These are phyloP conservation scores for Pisolithus albus DNA, from an alignment of 768 basidiomycete species.

Conservation along the genomic window DNA sequence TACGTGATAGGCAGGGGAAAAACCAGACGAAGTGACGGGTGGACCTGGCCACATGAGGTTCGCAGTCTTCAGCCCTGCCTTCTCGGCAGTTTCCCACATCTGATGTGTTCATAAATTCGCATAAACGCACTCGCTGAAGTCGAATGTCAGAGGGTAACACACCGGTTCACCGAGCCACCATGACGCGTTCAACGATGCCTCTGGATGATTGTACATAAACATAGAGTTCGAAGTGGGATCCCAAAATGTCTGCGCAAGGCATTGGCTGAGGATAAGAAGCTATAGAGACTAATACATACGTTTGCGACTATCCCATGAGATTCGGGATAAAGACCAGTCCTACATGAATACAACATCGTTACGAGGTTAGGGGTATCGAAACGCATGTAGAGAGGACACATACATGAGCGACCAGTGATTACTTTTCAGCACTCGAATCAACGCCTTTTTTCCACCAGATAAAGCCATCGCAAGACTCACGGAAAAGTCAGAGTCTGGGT, in stretches of 20 bases:
- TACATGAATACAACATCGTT: slow-evolving; percentile 18
- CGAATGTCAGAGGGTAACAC: slow-evolving; percentile 14
- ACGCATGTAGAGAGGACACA: slow-evolving; percentile 19
- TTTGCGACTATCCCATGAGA: slow-evolving; percentile 91
- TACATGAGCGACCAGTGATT: slow-evolving; percentile 91
- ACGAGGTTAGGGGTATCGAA: not conserved
- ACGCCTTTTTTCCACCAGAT: not conserved
- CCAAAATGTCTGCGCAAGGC: slow-evolving; percentile 68
- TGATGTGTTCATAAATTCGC: slow-evolving; percentile 19
- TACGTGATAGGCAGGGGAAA: slow-evolving; percentile 65
- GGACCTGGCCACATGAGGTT: slow-evolving; percentile 97
- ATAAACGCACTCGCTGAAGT: not conserved
- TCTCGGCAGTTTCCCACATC: slow-evolving; percentile 89
- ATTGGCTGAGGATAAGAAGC: not conserved
- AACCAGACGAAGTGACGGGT: slow-evolving; percentile 57
- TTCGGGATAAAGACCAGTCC: slow-evolving; percentile 87
- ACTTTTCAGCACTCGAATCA: slow-evolving; percentile 29
- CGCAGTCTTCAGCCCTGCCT: slow-evolving; percentile 66
- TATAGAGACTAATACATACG: slow-evolving; percentile 33
- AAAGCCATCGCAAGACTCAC: slow-evolving; percentile 37
- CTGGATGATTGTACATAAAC: slow-evolving; percentile 65
- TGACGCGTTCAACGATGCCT: slow-evolving; percentile 53
- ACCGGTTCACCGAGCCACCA: slow-evolving; percentile 96
- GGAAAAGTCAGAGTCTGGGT: slow-evolving; percentile 82
- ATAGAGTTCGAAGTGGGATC: slow-evolving; percentile 57